Conservation (phyloP, 345 rosid species). For the Microcos paniculata region DNA sequence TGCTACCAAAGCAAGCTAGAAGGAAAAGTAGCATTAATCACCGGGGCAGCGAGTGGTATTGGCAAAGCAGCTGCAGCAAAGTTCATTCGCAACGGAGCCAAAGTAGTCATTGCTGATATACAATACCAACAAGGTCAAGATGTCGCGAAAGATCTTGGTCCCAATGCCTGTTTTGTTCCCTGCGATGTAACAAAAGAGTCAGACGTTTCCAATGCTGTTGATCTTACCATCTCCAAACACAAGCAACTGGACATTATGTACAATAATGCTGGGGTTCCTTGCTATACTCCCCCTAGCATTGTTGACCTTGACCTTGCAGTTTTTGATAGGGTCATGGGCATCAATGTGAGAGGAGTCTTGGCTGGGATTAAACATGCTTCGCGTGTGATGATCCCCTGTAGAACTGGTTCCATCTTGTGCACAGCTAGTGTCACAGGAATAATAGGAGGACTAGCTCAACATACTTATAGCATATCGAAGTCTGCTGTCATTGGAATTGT, state of each 20-base stretch:
- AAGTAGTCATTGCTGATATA: constrained; percentile 75
- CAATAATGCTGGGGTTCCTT: constrained; percentile 80
- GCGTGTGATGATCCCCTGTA: constrained; percentile 72
- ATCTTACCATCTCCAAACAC: constrained; percentile 51
- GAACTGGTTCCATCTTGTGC: constrained; percentile 66
- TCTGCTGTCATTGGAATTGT: constrained; percentile 56
- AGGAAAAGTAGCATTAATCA: constrained; percentile 78
- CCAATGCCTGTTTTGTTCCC: constrained; percentile 45
- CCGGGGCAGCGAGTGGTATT: constrained; percentile 90
- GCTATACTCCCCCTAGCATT: constrained; percentile 58
- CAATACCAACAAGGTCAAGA: constrained; percentile 52
- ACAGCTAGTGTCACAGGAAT: constrained; percentile 70
- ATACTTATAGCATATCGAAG: constrained; percentile 63
- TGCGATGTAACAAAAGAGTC: constrained; percentile 81
- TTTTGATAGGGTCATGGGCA: constrained; percentile 61
- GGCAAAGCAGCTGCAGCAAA: constrained; percentile 75
- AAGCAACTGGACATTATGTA: constrained; percentile 70
- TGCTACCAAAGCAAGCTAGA: constrained; percentile 54
- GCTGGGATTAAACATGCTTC: constrained; percentile 78
- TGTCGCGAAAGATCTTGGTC: constrained; percentile 60
- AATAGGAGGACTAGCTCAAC: constrained; percentile 72
- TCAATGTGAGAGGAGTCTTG: constrained; percentile 73
- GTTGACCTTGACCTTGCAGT: constrained; percentile 62
- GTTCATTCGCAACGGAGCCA: constrained; percentile 74
- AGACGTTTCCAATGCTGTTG: constrained; percentile 62